Percentiles rank a stretch among this genome's conserved stretches.
Evolutionary conservation across 2,329 filamentous ascomycete species (phyloP).

Genomic region (Dactylellina sp.): DNA sequence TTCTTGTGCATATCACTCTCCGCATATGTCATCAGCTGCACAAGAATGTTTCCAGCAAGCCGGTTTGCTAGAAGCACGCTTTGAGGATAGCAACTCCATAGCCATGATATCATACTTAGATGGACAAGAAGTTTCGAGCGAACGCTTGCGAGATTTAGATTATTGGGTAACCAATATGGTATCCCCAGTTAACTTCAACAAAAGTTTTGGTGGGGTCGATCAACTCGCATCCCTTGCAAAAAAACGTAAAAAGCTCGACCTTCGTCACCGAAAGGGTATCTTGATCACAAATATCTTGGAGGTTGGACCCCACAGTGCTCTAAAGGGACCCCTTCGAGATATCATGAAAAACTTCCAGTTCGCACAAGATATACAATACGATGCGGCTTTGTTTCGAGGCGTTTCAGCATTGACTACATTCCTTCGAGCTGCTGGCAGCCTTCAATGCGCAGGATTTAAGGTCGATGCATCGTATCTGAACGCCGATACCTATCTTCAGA

Average conservation of each 20-base stretch:
- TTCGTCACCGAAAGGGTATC: conserved; percentile 2
- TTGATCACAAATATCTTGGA: conserved; percentile 38
- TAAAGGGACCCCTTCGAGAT: conserved; percentile 19
- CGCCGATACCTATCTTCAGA: background rate
- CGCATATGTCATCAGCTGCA: conserved; percentile 63
- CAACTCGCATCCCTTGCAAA: conserved; percentile 3
- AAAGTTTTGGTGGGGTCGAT: conserved; percentile 7
- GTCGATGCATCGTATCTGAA: conserved; percentile 10
- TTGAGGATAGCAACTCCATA: background rate
- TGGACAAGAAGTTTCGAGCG: conserved; percentile 16
- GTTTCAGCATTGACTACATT: conserved; percentile 10
- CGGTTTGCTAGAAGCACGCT: conserved; percentile 11
- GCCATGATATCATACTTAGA: conserved; percentile 27
- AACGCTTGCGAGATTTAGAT: conserved; percentile 13
- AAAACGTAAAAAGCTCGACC: conserved; percentile 6
- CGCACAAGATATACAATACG: conserved; percentile 24
- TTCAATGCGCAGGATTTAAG: conserved; percentile 22
- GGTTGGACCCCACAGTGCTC: conserved; percentile 31
- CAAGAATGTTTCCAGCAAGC: conserved; percentile 61
- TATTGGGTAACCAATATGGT: conserved; percentile 33
- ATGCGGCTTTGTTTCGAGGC: conserved; percentile 14
- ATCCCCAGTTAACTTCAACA: conserved; percentile 21
- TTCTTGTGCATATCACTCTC: conserved; percentile 66
- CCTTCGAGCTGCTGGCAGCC: conserved; percentile 18
- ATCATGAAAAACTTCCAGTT: conserved; percentile 18